These are phyloP conservation scores for Fusarium neocosmosporiellum DNA, from an alignment of 2,329 filamentous ascomycete genomes.

Conservation along the genomic window DNA sequence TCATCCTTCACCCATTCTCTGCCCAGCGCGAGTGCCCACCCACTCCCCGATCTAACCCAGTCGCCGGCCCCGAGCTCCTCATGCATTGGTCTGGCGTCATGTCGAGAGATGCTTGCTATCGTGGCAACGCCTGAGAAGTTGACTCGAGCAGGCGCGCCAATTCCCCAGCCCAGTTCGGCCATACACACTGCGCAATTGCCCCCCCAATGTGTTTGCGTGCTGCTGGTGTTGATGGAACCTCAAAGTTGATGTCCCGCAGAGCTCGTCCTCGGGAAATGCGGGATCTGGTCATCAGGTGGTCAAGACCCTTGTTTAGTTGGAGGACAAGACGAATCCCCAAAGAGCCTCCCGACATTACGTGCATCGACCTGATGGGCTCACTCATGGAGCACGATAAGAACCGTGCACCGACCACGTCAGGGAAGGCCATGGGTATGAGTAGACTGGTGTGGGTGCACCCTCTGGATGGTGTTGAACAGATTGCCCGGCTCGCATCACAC, in stretches of 20 bases:
- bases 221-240: conserved; percentile 26
- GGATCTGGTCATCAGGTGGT: conserved; percentile 42
- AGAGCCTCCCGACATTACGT: conserved; percentile 42
- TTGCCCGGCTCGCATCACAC: conserved; percentile 45
- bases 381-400: conserved; percentile 39
- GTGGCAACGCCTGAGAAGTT: conserved; percentile 53
- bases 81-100: conserved; percentile 43
- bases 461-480: conserved; percentile 45
- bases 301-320: conserved; percentile 34
- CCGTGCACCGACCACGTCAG: conserved; percentile 46
- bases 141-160: conserved; percentile 24
- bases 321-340: conserved; percentile 28
- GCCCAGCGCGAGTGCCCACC: conserved; percentile 45
- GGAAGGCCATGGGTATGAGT: conserved; percentile 45
- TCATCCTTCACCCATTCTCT: conserved; percentile 9
- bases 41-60: conserved; percentile 42
- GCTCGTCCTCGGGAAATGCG: conserved; percentile 24
- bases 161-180: conserved; percentile 13
- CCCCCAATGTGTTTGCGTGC: conserved; percentile 29
- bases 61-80: conserved; percentile 34
- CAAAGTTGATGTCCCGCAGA: conserved; percentile 28
- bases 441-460: conserved; percentile 41
- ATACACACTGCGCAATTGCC: conserved; percentile 31
- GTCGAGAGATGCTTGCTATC: conserved; percentile 50
- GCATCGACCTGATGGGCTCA: conserved; percentile 44